A percentile compares a stretch with the other conserved stretches of the same genome.
phyloP scores from a whole-genome alignment of 208 protist genomes.

The Acanthamoeba divionensis region DNA sequence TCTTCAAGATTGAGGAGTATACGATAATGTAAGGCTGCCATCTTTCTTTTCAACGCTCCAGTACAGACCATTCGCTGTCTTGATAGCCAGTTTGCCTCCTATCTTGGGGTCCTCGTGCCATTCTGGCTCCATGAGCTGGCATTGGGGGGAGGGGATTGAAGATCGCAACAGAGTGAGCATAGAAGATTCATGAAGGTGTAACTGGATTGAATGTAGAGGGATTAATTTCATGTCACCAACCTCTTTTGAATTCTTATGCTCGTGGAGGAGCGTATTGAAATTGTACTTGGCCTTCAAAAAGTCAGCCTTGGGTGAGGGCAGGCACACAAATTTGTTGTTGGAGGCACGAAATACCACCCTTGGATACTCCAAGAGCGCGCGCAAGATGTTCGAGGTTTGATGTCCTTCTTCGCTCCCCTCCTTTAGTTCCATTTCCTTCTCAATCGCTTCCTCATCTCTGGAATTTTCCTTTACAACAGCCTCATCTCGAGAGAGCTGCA shows the following conservation, averaged over 20 bases:
- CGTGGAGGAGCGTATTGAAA: background rate
- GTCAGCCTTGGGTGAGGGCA: background rate
- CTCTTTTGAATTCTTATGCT: background rate
- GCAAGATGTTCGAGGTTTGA: background rate
- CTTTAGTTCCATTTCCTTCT: no score
- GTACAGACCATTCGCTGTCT: background rate
- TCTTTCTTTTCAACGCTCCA: constrained; percentile 28
- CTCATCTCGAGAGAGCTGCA: no score
- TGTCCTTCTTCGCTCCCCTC: no score
- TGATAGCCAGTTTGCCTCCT: background rate
- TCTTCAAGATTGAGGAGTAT: background rate
- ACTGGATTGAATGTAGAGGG: background rate
- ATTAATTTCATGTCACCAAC: background rate
- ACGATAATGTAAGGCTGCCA: background rate
- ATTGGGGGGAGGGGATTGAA: no score
- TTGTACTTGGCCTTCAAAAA: background rate
- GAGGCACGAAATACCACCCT: background rate
- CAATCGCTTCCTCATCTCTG: no score
- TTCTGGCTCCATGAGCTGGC: background rate
- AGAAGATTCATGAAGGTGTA: background rate
- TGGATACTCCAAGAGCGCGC: background rate
- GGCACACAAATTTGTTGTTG: background rate
- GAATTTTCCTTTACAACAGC: no score
- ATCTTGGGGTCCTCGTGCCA: background rate
- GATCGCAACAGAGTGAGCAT: no score